A percentile compares a stretch with the other conserved stretches of the same genome.
Evolutionary conservation across 441 rosid species (phyloP).

Genomic region (Lepidium campestre): DNA sequence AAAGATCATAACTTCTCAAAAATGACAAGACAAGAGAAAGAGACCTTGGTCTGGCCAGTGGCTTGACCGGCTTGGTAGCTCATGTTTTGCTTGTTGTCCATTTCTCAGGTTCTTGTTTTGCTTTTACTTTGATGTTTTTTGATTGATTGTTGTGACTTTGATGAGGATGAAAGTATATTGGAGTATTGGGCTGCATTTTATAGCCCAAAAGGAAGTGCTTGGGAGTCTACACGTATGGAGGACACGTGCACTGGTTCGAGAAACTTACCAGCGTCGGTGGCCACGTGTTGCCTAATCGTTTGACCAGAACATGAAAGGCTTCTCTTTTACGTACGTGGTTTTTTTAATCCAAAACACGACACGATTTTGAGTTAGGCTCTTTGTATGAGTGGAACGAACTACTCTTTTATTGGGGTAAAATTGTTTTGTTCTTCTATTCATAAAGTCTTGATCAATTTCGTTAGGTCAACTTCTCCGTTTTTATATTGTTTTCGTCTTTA

Average conservation of each 20-base stretch:
- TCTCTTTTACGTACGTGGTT: constrained; percentile 1
- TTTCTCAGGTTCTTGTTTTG: background rate
- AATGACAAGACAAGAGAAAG: background rate
- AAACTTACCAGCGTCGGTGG: constrained; percentile 3
- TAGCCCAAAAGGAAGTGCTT: constrained; percentile 4
- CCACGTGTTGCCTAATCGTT: constrained; percentile 11
- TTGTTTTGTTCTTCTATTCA: background rate
- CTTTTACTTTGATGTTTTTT: background rate
- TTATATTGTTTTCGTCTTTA: background rate
- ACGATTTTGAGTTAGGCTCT: background rate
- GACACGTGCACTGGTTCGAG: constrained; percentile 11
- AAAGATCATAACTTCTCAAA: background rate
- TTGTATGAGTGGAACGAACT: background rate
- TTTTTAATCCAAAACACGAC: background rate
- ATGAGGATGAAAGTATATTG: background rate
- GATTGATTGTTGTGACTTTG: constrained; percentile 1
- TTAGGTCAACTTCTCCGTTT: background rate
- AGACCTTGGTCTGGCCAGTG: constrained; percentile 29
- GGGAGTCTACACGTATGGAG: constrained; percentile 17
- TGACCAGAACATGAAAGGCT: constrained; percentile 16
- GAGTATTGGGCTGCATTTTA: background rate
- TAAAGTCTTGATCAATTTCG: background rate
- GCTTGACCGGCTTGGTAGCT: constrained; percentile 35
- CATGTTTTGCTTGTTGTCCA: constrained; percentile 27
- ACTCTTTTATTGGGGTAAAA: background rate